Evolutionary conservation across 495 filamentous ascomycete genomes (phyloP), one percentile per base, ranked within the genome.

Genomic region (Corynascus novoguineensis): DNA sequence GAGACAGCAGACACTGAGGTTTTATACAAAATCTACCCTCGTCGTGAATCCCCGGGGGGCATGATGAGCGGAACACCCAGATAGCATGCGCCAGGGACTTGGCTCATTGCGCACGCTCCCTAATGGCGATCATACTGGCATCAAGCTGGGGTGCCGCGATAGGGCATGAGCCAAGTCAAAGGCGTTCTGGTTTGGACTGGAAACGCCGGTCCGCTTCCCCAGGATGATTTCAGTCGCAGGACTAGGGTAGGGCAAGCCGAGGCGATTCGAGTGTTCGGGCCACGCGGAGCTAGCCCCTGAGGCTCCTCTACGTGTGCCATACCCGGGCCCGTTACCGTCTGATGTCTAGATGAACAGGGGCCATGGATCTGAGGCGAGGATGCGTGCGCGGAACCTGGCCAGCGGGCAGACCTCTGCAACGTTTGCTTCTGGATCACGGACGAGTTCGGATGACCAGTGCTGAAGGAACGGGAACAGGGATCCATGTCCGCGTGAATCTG

Each of bases 101-200:
- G 47, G 51, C 51, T 60, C 53, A 58, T 60, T 61, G 52, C 24
- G 17, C 38, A 50, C 31, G 32, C 60, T 59, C 66, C 66, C 51
- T 65, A 61, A 67, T 69, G 68, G 57, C 53, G 64, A 69, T 67
- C 68, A 71, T 60, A 67, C 66, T 58, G 60, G 55, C 57, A 50
- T 57, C 58, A 60, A 49, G 59, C 45, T 50, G 45, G 55, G 57
- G 25, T 41, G 31, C 35, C 47, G 55, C 42, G 34, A 42, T 60
- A 53, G 50, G 59, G 60, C 61, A 68, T 63, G 47, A 59, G 45
- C 50, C 29, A 57, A 50, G 48, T 41, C 25, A 17, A 27, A 25
- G 27, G 25, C 45, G 31, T 40, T 40, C 32, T 35, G 19, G 49
- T 40, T 29, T 53, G 44, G 49, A 44, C 38, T 41, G 51, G 57